phyloP scores from a whole-genome alignment of 129 eudicot genomes.

The Arctium lappa region DNA sequence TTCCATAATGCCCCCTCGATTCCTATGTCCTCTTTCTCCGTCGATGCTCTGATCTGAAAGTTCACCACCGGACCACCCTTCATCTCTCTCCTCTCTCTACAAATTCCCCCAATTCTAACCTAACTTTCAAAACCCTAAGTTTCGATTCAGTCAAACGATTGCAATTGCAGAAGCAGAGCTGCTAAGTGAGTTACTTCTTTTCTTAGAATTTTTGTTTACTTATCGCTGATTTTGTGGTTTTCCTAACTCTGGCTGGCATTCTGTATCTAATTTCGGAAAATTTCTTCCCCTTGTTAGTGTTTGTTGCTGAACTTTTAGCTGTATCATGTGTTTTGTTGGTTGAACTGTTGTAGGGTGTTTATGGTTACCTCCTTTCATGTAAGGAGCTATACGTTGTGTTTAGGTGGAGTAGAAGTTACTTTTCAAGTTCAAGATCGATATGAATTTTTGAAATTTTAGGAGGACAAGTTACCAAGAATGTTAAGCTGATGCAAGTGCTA shows the following conservation, averaged over 20 bases:
- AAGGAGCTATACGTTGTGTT: neutral
- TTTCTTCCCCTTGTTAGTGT: neutral
- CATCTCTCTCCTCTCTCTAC: neutral
- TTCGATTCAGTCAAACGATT: conserved; percentile 8
- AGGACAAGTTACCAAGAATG: neutral
- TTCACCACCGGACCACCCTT: conserved; percentile 8
- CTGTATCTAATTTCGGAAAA: neutral
- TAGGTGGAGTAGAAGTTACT: neutral
- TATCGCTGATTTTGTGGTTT: neutral
- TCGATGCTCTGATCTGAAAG: conserved; percentile 29
- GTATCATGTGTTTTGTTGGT: neutral
- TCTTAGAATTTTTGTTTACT: neutral
- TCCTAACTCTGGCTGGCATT: neutral
- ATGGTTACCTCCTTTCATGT: neutral
- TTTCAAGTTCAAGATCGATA: neutral
- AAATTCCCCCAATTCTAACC: neutral
- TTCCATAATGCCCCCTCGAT: conserved; percentile 42
- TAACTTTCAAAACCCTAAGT: conserved; percentile 10
- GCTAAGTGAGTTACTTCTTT: conserved; percentile 19
- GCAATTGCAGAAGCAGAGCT: neutral
- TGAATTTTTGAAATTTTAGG: conserved; percentile 1
- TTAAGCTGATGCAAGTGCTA: neutral
- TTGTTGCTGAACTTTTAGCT: conserved; percentile 5
- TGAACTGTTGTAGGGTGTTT: neutral
- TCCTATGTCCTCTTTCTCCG: conserved; percentile 23